Conservation (phyloP, 352 stramenopile species). For the Phytophthora cactorum region DNA sequence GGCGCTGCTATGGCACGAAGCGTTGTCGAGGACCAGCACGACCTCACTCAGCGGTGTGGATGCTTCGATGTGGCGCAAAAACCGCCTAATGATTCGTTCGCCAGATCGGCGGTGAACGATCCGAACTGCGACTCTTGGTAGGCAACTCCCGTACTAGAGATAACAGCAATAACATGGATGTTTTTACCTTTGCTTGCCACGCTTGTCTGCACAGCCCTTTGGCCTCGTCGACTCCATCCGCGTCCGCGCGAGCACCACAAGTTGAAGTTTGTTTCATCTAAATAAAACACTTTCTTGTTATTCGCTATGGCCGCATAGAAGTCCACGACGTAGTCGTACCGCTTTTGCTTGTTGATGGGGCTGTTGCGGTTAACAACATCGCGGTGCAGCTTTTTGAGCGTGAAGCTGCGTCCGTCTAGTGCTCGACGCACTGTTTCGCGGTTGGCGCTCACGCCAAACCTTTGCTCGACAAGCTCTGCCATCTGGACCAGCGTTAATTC, state of each 20-base stretch:
- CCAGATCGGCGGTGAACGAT: no score
- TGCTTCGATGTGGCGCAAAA: not conserved
- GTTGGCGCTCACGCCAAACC: not conserved
- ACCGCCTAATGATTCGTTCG: no score
- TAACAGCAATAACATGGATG: no score
- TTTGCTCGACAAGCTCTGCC: slow-evolving; percentile 6
- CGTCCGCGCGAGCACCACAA: no score
- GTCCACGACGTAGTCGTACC: no score
- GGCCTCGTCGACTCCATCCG: no score
- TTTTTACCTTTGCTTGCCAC: not conserved
- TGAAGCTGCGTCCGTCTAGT: not conserved
- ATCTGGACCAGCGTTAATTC: not conserved
- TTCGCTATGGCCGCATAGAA: not conserved
- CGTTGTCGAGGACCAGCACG: not conserved
- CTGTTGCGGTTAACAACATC: no score
- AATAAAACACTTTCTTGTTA: not conserved
- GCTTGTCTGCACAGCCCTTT: not conserved
- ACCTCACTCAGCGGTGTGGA: not conserved
- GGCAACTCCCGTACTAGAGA: not conserved
- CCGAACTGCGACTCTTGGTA: no score
- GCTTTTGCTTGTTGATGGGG: not conserved
- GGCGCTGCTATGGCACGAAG: not conserved
- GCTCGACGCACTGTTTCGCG: not conserved
- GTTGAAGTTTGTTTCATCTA: not conserved
- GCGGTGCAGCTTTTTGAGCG: no score